Conservation (phyloP, 208 protist genomes). For the Crithidia fasciculata region DNA sequence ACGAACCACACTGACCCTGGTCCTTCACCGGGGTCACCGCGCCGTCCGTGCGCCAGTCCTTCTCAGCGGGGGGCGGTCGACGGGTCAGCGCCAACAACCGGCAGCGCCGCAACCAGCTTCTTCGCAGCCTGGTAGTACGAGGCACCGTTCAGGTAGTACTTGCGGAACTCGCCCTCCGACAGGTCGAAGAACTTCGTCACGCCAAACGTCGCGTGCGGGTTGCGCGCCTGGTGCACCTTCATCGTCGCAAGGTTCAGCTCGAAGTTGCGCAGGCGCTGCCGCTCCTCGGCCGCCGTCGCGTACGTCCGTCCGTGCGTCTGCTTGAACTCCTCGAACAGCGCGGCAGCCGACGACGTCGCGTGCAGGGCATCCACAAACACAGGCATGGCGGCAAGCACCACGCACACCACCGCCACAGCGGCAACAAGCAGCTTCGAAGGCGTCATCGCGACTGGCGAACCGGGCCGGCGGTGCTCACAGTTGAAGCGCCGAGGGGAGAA, state of each 20-base stretch:
- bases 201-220: slow-evolving; percentile 64
- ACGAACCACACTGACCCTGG: slow-evolving; percentile 94
- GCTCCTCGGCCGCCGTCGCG: slow-evolving; percentile 41
- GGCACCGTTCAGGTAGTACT: slow-evolving; percentile 45
- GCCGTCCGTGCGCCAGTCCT: slow-evolving; percentile 87
- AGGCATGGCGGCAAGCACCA: slow-evolving; percentile 23
- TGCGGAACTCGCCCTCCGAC: slow-evolving; percentile 54
- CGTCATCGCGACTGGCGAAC: slow-evolving; percentile 16
- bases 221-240: slow-evolving; percentile 36
- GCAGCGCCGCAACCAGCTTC: slow-evolving; percentile 9
- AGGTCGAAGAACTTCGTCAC: slow-evolving; percentile 72
- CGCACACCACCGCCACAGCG: slow-evolving; percentile 29
- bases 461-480: not conserved
- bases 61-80: not conserved
- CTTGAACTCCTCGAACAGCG: slow-evolving; percentile 56
- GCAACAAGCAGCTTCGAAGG: slow-evolving; percentile 12
- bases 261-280: slow-evolving; percentile 42
- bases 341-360: slow-evolving; percentile 15
- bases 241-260: slow-evolving; percentile 43
- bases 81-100: slow-evolving; percentile 9
- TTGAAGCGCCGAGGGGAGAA: slow-evolving; percentile 3
- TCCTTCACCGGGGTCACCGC: slow-evolving; percentile 94
- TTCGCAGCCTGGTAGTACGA: slow-evolving; percentile 36
- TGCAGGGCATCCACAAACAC: slow-evolving; percentile 22
- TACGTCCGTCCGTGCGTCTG: slow-evolving; percentile 42